These are phyloP conservation scores for Forsythia suspensa DNA, from an alignment of 257 asterid species.

Conservation along the genomic window DNA sequence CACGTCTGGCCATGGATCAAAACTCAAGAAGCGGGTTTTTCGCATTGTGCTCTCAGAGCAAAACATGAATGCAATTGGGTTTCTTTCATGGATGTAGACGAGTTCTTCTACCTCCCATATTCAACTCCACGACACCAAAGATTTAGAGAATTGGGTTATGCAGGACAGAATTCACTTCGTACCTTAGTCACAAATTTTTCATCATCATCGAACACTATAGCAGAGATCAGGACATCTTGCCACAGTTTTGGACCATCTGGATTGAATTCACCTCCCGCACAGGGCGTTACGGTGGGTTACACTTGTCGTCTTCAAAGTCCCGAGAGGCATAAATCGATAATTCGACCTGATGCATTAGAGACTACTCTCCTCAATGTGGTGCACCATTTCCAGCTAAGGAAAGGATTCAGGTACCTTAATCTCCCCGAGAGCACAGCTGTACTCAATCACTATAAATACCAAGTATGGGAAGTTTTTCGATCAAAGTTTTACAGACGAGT, in stretches of 20 bases:
- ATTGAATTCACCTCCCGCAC: conserved; percentile 54
- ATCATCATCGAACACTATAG: conserved; percentile 47
- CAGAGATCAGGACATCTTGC: conserved; percentile 82
- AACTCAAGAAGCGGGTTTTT: conserved; percentile 98
- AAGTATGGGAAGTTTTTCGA: conserved; percentile 88
- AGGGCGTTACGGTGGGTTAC: conserved; percentile 85
- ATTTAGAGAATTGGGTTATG: conserved; percentile 40
- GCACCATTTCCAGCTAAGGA: conserved; percentile 73
- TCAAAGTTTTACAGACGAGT: conserved; percentile 87
- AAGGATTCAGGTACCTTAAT: conserved; percentile 59
- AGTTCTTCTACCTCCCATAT: conserved; percentile 77
- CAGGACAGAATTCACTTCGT: conserved; percentile 58
- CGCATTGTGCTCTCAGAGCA: conserved; percentile 89
- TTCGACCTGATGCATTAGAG: conserved; percentile 75
- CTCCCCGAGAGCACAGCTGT: conserved; percentile 63
- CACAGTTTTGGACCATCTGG: conserved; percentile 98
- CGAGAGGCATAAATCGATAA: conserved; percentile 92
- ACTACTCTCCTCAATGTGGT: conserved; percentile 75
- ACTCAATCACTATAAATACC: conserved; percentile 85
- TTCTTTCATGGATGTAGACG: conserved; percentile 96
- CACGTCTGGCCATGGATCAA: conserved; percentile 99
- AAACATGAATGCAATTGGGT: conserved; percentile 79
- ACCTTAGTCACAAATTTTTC: conserved; percentile 59
- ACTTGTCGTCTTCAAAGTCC: conserved; percentile 92
- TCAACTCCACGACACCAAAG: conserved; percentile 38